Conservation (phyloP, 2,329 filamentous ascomycete genomes). For the Trichoderma citrinoviride region DNA sequence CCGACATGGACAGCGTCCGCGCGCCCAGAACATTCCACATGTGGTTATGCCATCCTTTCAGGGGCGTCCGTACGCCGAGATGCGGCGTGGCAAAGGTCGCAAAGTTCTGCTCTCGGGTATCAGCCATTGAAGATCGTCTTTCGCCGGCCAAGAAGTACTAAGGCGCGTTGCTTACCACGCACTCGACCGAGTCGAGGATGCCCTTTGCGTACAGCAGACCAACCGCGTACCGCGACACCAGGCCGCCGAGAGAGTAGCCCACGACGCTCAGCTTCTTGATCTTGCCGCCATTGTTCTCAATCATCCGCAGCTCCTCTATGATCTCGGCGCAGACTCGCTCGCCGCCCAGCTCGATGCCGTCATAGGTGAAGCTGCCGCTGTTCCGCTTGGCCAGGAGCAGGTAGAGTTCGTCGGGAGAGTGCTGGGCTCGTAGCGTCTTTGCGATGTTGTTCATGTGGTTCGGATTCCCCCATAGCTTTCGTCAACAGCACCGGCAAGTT, state of each 20-base stretch:
- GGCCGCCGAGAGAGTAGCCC: constrained; percentile 85
- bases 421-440: constrained; percentile 59
- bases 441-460: constrained; percentile 68
- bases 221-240: constrained; percentile 82
- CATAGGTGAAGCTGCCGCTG: constrained; percentile 68
- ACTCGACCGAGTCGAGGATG: constrained; percentile 73
- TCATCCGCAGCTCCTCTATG: constrained; percentile 58
- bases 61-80: constrained; percentile 69
- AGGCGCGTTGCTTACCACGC: constrained; percentile 54
- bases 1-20: constrained; percentile 76
- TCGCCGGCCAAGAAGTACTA: too few relatives aligned
- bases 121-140: not conserved
- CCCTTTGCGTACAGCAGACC: constrained; percentile 80
- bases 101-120: constrained; percentile 63
- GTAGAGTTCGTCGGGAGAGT: constrained; percentile 63
- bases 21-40: constrained; percentile 84
- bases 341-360: constrained; percentile 66
- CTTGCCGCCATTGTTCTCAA: constrained; percentile 61
- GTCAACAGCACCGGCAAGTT: constrained; percentile 18
- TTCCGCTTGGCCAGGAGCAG: constrained; percentile 72
- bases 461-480: constrained; percentile 76
- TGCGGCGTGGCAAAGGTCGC: constrained; percentile 87
- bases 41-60: constrained; percentile 62
- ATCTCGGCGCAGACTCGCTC: constrained; percentile 67
- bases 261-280: constrained; percentile 82